These are phyloP conservation scores for Talaromyces wortmannii DNA, from an alignment of 495 filamentous ascomycete genomes.

Conservation along the genomic window DNA sequence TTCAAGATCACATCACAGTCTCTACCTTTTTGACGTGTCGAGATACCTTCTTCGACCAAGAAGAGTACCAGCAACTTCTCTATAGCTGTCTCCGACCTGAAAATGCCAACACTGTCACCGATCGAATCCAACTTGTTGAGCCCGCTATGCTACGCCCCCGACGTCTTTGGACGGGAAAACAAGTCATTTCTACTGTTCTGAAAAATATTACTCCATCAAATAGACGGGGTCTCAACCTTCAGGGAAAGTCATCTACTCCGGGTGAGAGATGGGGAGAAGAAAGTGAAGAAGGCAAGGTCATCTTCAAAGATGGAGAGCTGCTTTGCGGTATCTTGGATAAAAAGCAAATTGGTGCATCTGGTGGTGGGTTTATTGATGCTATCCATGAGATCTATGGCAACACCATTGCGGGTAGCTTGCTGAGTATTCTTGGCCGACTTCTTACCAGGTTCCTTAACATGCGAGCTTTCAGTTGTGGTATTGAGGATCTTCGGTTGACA, in stretches of 20 bases:
- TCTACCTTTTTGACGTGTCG: conserved; percentile 83
- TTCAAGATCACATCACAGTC: conserved; percentile 98
- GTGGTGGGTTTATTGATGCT: conserved; percentile 83
- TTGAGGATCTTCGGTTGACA: conserved; percentile 90
- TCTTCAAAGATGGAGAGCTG: conserved; percentile 81
- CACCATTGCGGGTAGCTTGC: conserved; percentile 70
- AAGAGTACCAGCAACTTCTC: conserved; percentile 87
- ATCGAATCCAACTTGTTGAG: conserved; percentile 66
- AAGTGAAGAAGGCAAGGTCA: conserved; percentile 65
- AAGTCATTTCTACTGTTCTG: conserved; percentile 87
- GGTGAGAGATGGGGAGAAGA: conserved; percentile 71
- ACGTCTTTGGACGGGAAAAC: conserved; percentile 93
- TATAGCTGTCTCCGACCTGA: conserved; percentile 88
- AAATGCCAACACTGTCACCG: conserved; percentile 66
- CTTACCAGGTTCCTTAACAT: conserved; percentile 87
- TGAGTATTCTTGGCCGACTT: conserved; percentile 84
- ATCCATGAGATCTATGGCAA: conserved; percentile 93
- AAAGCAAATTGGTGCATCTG: conserved; percentile 81
- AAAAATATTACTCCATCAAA: conserved; percentile 77
- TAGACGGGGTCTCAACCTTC: conserved; percentile 72
- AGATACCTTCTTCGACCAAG: conserved; percentile 85
- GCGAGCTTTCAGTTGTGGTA: conserved; percentile 92
- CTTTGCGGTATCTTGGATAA: conserved; percentile 93
- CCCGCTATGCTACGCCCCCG: conserved; percentile 80
- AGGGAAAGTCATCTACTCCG: conserved; percentile 68